phyloP scores from a whole-genome alignment of 73 alveolate species.

The Chromera velia region DNA sequence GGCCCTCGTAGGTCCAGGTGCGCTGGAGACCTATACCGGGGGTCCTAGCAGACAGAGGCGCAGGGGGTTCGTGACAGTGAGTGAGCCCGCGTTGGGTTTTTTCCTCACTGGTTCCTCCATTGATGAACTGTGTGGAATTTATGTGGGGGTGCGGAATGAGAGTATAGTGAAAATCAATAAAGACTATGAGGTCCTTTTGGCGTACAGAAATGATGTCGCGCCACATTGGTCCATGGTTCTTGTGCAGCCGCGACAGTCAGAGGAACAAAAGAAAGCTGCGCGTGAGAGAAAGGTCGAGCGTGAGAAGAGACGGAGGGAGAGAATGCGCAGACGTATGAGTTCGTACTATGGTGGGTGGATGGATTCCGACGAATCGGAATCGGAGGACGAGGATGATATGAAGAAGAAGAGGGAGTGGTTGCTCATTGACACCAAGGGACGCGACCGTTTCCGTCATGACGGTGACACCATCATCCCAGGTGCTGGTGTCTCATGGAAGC shows the following conservation, averaged over 20 bases:
- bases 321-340: no score
- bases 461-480: constrained; percentile 45
- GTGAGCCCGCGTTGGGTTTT: constrained; percentile 36
- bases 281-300: no score
- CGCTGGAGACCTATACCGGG: constrained; percentile 34
- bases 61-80: constrained; percentile 37
- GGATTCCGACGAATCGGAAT: no score
- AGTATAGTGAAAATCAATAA: background rate
- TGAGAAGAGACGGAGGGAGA: no score
- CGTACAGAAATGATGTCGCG: constrained; percentile 38
- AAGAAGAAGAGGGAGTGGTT: constrained; percentile 17
- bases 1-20: constrained; percentile 32
- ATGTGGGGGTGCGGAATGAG: constrained; percentile 19
- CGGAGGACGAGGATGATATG: constrained; percentile 3
- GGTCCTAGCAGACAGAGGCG: constrained; percentile 16
- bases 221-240: no score
- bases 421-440: constrained; percentile 22
- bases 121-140: constrained; percentile 13
- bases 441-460: constrained; percentile 29
- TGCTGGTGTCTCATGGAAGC: constrained; percentile 39
- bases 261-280: no score
- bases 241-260: no score
- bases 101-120: constrained; percentile 33
- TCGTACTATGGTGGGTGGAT: no score
- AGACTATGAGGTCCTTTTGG: no score